phyloP scores from a whole-genome alignment of 768 basidiomycete species.

The Russula earlei region DNA sequence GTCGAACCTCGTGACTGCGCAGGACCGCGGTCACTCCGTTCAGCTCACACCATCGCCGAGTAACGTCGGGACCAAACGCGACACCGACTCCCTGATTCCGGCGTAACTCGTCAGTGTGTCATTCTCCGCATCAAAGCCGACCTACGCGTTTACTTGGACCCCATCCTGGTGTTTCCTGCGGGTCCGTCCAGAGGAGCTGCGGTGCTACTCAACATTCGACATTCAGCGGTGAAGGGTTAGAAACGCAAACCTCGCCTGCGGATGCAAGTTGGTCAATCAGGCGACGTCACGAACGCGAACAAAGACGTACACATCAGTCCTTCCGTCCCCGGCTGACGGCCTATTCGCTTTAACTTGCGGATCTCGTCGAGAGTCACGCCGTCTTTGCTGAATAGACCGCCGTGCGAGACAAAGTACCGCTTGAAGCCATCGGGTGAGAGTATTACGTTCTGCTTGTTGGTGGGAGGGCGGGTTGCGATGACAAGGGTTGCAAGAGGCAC shows the following conservation, averaged over 20 bases:
- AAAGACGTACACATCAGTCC: conserved; percentile 85
- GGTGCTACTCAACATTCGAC: conserved; percentile 13
- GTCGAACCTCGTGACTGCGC: conserved; percentile 94
- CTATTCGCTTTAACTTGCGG: conserved; percentile 77
- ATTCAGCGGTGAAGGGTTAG: background rate
- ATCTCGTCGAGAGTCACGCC: conserved; percentile 92
- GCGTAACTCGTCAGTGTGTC: conserved; percentile 17
- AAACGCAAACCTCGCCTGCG: conserved; percentile 48
- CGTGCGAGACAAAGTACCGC: conserved; percentile 92
- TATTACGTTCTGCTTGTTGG: conserved; percentile 42
- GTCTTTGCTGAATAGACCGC: conserved; percentile 93
- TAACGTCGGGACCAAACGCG: conserved; percentile 92
- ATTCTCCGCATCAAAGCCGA: conserved; percentile 11
- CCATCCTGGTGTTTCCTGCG: conserved; percentile 78
- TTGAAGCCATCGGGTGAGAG: conserved; percentile 75
- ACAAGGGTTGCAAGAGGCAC: conserved; percentile 88
- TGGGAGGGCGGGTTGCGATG: conserved; percentile 54
- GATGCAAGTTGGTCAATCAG: conserved; percentile 11
- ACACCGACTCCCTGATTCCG: conserved; percentile 78
- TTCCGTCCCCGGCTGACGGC: conserved; percentile 86
- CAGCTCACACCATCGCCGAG: conserved; percentile 76
- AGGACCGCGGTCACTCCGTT: conserved; percentile 85
- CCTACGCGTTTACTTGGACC: conserved; percentile 92
- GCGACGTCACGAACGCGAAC: background rate
- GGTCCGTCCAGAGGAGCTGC: conserved; percentile 93